Base-by-base conservation (phyloP, 371 early-diverging fungal genomes). In the Lichtheimia ramosa region DNA sequence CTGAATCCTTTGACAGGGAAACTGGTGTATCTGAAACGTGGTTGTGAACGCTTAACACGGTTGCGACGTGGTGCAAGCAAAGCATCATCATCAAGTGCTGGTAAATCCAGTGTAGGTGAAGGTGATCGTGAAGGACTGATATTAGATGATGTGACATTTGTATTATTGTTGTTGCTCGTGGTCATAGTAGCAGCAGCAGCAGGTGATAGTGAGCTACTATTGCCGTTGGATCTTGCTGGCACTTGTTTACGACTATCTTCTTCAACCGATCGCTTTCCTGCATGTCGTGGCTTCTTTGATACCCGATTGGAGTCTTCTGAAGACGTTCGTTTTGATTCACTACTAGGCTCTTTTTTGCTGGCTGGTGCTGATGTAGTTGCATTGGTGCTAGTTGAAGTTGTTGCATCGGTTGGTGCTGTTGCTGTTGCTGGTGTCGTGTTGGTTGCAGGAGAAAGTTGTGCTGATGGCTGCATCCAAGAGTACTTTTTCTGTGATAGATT, bases 401-500 rank as follows among this genome's bases (percentile, higher is more conserved):
- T 8, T 34, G 34, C 34, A 34, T 34, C 34, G 34, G 34, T 8
- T 8, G 27, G 16, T 20, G 20, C 39, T 48, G 18, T n/a, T 28
- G 10, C 41, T 41, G 53, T 15, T 20, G 62, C 24, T 40, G 66
- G 25, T 2, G 48, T 21, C n/a, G 48, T 48, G 48, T 34, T 34
- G 34, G 34, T 8, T 2, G 48, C 39, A 28, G 54, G n/a, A 54
- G 56, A 8, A n/a, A 21, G n/a, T 14, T 58, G 27, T 20, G 57
- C n/a, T 13, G 76, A 66, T 48, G 66, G 55, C 42, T 79, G 72
- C 79, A 79, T 79, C 79, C 79, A 79, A 20, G 79, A 69, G 59
- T 79, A 79, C 56, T 79, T 76, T 46, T 79, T 79, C 54, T 79
- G 76, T 40, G 79, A 75, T 24, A 79, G 34, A 28, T 70, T 79